These are phyloP conservation scores for Berberis thunbergii DNA, from an alignment of 164 flowering plant genomes.

Conservation along the genomic window DNA sequence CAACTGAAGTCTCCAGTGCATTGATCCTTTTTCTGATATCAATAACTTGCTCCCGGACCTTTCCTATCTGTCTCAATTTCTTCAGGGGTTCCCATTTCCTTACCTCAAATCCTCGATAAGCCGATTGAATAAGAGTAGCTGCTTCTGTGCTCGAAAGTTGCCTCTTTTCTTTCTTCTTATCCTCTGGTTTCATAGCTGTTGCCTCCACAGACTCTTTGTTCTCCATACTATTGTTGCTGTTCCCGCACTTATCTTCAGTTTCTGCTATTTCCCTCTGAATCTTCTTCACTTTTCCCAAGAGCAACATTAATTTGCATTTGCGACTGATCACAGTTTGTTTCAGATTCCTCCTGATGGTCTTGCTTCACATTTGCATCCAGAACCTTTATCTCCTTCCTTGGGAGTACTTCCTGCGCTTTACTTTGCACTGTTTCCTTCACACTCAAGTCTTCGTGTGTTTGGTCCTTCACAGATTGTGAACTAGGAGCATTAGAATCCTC, in stretches of 20 bases:
- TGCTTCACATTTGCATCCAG: too few species aligned
- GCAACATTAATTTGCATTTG: too few species aligned
- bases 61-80: constrained; percentile 51
- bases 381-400: too few species aligned
- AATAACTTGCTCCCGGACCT: constrained; percentile 24
- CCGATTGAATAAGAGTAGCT: constrained; percentile 52
- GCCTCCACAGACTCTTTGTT: neutral
- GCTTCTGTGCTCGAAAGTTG: constrained; percentile 39
- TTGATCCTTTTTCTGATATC: constrained; percentile 29
- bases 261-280: neutral
- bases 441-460: too few species aligned
- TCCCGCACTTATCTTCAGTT: neutral
- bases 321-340: too few species aligned
- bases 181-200: neutral
- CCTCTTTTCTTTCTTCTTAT: constrained; percentile 6
- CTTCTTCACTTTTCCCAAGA: too few species aligned
- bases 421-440: too few species aligned
- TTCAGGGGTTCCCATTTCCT: constrained; percentile 61
- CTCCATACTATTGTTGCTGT: neutral
- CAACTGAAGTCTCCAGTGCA: constrained; percentile 26
- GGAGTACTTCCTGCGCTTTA: too few species aligned
- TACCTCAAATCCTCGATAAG: constrained; percentile 56
- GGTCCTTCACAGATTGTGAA: too few species aligned
- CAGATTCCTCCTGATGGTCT: too few species aligned
- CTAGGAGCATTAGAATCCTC: too few species aligned